Evolutionary conservation across 1,139 yeast species (phyloP), one percentile per base, ranked within the genome.

Genomic region (Geotrichum klebahnii): DNA sequence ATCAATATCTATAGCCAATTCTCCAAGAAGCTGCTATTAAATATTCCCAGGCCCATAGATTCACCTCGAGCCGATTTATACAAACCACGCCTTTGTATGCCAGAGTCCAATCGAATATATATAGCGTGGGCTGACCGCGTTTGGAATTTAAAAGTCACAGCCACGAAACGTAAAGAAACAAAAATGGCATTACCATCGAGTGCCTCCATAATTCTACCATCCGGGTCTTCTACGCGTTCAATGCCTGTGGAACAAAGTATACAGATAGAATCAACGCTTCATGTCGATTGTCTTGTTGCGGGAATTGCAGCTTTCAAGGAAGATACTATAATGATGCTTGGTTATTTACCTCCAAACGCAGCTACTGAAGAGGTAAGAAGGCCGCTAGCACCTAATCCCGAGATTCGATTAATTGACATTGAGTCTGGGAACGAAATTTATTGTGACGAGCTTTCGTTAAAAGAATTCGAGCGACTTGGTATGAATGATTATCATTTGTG

Each of bases 91-190:
- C 75, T 86, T 2, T 79, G 79, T 50, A 75, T 78, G 49, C 81
- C 85, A 0, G 95, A 85, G 57, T 70, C 77, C 0, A 84, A 84
- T 61, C 67, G 89, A 48, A 71, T 89, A 4, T 68, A 86, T 2
- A 75, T 92, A 34, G 96, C 90, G 0, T 92, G 98, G 98, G 87
- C 81, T 2, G 76, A 80, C 56, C 77, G 81, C 55, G 72, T 92
- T 1, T 90, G 96, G 95, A 73, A 79, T 34, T 70, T 90, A 41
- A 75, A 83, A 58, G 71, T 84, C 46, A 54, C 55, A 20, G 54
- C 26, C n/a, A 29, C 19, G 23, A 50, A 28, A 57, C 33, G 33
- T 23, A 33, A 39, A 23, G 52, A 49, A 20, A 9, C 37, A n/a
- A 49, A 49, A 16, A 24, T 31, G 5, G 9, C 49, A 29, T 23